phyloP scores from a whole-genome alignment of 345 rosid species.

The Trapa incisa region DNA sequence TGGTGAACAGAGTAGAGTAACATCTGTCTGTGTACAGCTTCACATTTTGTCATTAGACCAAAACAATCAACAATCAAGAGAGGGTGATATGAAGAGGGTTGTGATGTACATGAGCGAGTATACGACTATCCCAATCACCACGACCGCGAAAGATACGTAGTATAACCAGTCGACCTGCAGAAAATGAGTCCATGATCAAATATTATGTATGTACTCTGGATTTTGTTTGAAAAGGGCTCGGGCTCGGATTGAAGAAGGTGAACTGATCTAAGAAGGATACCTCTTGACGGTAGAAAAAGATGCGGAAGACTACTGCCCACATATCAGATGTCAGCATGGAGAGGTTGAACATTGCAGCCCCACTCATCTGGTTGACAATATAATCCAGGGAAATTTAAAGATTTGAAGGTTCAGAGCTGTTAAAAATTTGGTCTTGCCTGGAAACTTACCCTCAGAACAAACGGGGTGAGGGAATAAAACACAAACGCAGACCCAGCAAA shows the following conservation, averaged over 20 bases:
- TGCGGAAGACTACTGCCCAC: slow-evolving; percentile 43
- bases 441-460: slow-evolving; percentile 36
- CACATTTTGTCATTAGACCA: not conserved
- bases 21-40: not conserved
- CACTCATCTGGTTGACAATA: slow-evolving; percentile 29
- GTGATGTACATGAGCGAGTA: slow-evolving; percentile 29
- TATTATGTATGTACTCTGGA: not conserved
- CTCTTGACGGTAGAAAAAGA: slow-evolving; percentile 37
- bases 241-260: not conserved
- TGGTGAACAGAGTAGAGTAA: not conserved
- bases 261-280: not conserved
- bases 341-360: slow-evolving; percentile 47
- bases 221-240: not conserved
- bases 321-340: slow-evolving; percentile 44
- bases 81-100: slow-evolving; percentile 6
- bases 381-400: not conserved
- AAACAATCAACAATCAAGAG: not conserved
- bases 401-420: not conserved
- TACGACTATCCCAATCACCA: slow-evolving; percentile 29
- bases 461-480: slow-evolving; percentile 33
- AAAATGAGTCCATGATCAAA: not conserved
- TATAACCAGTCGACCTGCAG: slow-evolving; percentile 54
- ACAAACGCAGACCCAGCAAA: slow-evolving; percentile 18
- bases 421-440: not conserved
- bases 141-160: slow-evolving; percentile 30